phyloP scores from a whole-genome alignment of 495 filamentous ascomycete species.

The Pyronema omphalodes region DNA sequence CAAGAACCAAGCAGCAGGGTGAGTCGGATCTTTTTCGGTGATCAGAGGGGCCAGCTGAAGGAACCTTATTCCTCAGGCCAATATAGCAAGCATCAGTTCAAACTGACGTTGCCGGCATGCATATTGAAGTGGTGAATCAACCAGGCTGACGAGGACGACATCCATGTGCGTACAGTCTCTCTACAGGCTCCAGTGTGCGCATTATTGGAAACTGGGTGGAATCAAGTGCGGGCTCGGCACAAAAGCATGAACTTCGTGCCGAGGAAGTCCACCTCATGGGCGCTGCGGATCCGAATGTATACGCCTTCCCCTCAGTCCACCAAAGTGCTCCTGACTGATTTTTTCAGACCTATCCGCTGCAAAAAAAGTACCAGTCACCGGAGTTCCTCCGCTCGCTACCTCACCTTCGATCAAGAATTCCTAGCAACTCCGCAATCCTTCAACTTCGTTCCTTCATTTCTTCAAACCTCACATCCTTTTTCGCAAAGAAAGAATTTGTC shows the following conservation, averaged over 20 bases:
- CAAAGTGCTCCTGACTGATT: not conserved
- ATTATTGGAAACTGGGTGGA: conserved; percentile 63
- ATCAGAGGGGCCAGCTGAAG: not conserved
- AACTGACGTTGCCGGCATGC: not conserved
- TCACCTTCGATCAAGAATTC: conserved; percentile 72
- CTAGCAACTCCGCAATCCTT: conserved; percentile 59
- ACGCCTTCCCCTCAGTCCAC: conserved; percentile 15
- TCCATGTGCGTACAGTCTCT: conserved; percentile 36
- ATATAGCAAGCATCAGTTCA: not conserved
- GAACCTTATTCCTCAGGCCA: not conserved
- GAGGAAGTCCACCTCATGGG: conserved; percentile 52
- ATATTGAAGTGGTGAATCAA: not conserved
- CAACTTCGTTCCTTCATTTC: conserved; percentile 69
- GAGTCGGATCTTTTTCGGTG: conserved; percentile 25
- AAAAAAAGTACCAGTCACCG: conserved; percentile 81
- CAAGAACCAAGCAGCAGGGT: conserved; percentile 60
- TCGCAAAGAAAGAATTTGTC: conserved; percentile 47
- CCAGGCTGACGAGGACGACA: not conserved
- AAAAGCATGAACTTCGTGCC: conserved; percentile 66
- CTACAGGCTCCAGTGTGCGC: conserved; percentile 60
- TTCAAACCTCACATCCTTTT: conserved; percentile 52
- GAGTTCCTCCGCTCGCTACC: conserved; percentile 80
- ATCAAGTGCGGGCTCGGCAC: conserved; percentile 46
- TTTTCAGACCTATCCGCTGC: conserved; percentile 63
- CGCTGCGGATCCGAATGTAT: conserved; percentile 56